Evolutionary conservation across 345 rosid species (phyloP).

Genomic region (Moringa oleifera): DNA sequence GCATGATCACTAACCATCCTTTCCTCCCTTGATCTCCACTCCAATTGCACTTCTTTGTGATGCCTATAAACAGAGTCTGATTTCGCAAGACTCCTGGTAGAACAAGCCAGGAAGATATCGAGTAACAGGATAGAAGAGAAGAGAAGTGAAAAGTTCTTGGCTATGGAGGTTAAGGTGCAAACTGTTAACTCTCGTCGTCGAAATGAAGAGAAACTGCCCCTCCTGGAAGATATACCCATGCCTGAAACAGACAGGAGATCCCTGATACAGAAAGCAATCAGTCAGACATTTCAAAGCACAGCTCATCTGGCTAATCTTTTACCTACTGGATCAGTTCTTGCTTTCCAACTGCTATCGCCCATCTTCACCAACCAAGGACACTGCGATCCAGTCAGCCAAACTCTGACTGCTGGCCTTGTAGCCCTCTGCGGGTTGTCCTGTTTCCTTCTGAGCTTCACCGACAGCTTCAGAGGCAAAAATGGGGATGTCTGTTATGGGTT

Average conservation of each 20-base stretch:
- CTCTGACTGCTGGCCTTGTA: constrained; percentile 53
- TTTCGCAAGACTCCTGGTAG: not conserved
- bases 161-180: constrained; percentile 46
- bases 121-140: not conserved
- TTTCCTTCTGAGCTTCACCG: constrained; percentile 70
- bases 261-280: constrained; percentile 64
- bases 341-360: constrained; percentile 83
- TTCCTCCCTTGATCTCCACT: constrained; percentile 31
- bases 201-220: constrained; percentile 37
- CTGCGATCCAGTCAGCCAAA: constrained; percentile 53
- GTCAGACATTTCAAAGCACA: constrained; percentile 83
- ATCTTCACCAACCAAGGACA: constrained; percentile 69
- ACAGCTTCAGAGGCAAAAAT: constrained; percentile 65
- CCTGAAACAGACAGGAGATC: constrained; percentile 39
- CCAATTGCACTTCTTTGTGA: constrained; percentile 17
- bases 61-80: constrained; percentile 6
- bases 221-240: constrained; percentile 27
- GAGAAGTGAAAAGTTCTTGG: not conserved
- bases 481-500: constrained; percentile 73
- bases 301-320: constrained; percentile 85
- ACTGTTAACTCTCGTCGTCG: constrained; percentile 15
- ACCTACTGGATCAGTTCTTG: constrained; percentile 91
- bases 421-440: constrained; percentile 65
- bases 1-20: constrained; percentile 18
- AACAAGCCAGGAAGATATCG: constrained; percentile 4